Evolutionary conservation across 176 grass and related monocot genomes (phyloP).

Genomic region (Aegilops speltoides): DNA sequence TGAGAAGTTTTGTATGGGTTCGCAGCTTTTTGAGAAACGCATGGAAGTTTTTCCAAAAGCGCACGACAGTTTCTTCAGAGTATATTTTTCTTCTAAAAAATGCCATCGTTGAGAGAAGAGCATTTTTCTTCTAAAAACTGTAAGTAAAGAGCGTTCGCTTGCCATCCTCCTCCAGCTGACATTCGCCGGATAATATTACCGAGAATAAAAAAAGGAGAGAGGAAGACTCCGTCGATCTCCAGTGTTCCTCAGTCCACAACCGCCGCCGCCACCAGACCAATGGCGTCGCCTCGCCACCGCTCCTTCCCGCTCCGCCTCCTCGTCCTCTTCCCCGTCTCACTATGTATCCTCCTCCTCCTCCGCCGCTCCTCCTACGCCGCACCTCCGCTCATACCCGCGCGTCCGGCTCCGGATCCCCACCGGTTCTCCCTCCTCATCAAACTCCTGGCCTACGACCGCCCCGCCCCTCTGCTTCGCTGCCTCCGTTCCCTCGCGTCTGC

Average conservation of each 20-base stretch:
- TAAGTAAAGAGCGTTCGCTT: too few species aligned
- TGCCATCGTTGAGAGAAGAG: too few species aligned
- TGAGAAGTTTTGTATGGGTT: too few species aligned
- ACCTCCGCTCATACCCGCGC: background rate
- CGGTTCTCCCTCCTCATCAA: conserved; percentile 79
- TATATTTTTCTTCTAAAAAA: too few species aligned
- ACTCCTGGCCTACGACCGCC: conserved; percentile 79
- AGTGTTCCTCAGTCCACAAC: background rate
- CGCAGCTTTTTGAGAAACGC: too few species aligned
- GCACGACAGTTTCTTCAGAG: too few species aligned
- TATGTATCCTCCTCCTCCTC: conserved; percentile 42
- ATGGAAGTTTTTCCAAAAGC: too few species aligned
- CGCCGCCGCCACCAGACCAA: background rate
- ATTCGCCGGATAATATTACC: too few species aligned
- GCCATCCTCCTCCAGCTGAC: too few species aligned
- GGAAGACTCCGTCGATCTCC: background rate
- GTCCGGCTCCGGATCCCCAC: conserved; percentile 23
- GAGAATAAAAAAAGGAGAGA: too few species aligned
- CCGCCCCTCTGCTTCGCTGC: conserved; percentile 68
- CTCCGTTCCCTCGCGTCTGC: conserved; percentile 76
- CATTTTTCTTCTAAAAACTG: too few species aligned
- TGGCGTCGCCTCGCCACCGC: conserved; percentile 57
- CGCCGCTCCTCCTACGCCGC: conserved; percentile 29
- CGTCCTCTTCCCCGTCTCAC: conserved; percentile 27
- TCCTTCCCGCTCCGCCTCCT: conserved; percentile 52